Evolutionary conservation across 371 early-diverging fungal genomes (phyloP).

Genomic region (Zopfochytrium polystomum): DNA sequence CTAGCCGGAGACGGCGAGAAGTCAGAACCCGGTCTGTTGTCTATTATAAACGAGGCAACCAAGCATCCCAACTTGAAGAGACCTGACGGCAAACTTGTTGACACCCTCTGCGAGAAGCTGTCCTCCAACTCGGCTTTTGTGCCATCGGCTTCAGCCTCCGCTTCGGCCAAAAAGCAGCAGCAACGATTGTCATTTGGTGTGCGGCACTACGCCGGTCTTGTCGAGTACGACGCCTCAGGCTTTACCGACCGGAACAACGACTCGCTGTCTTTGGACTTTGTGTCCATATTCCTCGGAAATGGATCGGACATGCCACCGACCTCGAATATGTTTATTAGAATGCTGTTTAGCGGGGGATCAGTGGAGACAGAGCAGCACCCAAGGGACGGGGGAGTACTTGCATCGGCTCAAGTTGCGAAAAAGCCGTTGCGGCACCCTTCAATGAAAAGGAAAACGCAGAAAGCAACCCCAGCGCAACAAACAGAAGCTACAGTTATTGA

Average conservation of each 20-base stretch:
- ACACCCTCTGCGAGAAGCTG: constrained; percentile 28
- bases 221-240: constrained; percentile 47
- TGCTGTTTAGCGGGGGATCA: no score
- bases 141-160: neutral
- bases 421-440: no score
- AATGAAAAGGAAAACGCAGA: no score
- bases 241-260: constrained; percentile 59
- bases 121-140: constrained; percentile 24
- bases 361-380: no score
- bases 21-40: constrained; percentile 43
- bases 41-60: constrained; percentile 58
- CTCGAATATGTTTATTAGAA: constrained; percentile 74
- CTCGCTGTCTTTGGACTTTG: constrained; percentile 75
- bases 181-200: constrained; percentile 34
- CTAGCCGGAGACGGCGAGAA: constrained; percentile 31
- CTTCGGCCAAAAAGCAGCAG: constrained; percentile 31
- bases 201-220: constrained; percentile 60
- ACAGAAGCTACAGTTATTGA: no score
- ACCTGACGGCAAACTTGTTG: constrained; percentile 36
- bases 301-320: constrained; percentile 49
- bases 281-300: constrained; percentile 75
- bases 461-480: no score
- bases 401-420: no score
- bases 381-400: no score
- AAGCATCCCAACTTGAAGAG: constrained; percentile 45